Conservation (phyloP, 148 eudicot species). For the Spergularia marina region DNA sequence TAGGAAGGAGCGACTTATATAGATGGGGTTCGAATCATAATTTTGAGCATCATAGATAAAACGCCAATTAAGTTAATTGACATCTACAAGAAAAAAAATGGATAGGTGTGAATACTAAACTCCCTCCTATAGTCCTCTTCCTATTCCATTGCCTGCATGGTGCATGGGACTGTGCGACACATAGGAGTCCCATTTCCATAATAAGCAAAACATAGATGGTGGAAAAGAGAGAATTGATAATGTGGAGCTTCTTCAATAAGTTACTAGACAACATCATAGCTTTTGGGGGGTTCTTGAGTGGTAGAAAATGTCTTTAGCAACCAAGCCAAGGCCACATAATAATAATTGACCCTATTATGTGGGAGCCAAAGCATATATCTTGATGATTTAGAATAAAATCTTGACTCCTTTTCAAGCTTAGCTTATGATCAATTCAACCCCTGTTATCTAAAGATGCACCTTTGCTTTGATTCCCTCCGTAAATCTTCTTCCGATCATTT, state of each 20-base stretch:
- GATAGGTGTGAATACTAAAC: too few species aligned
- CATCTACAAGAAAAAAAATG: neutral
- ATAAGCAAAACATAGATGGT: neutral
- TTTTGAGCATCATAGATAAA: neutral
- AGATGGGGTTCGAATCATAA: too few species aligned
- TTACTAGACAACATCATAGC: constrained; percentile 9
- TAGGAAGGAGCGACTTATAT: too few species aligned
- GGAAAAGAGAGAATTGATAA: neutral
- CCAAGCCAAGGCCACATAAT: constrained; percentile 12
- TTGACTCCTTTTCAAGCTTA: constrained; percentile 27
- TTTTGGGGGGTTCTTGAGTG: neutral
- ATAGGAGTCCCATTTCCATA: too few species aligned
- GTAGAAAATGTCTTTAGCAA: neutral
- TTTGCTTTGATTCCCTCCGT: constrained; percentile 14
- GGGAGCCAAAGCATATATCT: constrained; percentile 28
- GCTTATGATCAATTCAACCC: constrained; percentile 7
- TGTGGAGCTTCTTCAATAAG: neutral
- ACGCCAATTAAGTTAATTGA: neutral
- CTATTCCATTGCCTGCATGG: too few species aligned
- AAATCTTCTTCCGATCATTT: neutral
- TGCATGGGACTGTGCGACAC: too few species aligned
- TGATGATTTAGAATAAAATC: constrained; percentile 10
- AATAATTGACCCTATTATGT: constrained; percentile 18
- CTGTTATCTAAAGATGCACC: constrained; percentile 8
- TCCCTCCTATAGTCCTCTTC: too few species aligned